A percentile compares a stretch with the other conserved stretches of the same genome.
These are phyloP conservation scores for Morella rubra DNA, from an alignment of 306 rosid species.

Conservation along the genomic window DNA sequence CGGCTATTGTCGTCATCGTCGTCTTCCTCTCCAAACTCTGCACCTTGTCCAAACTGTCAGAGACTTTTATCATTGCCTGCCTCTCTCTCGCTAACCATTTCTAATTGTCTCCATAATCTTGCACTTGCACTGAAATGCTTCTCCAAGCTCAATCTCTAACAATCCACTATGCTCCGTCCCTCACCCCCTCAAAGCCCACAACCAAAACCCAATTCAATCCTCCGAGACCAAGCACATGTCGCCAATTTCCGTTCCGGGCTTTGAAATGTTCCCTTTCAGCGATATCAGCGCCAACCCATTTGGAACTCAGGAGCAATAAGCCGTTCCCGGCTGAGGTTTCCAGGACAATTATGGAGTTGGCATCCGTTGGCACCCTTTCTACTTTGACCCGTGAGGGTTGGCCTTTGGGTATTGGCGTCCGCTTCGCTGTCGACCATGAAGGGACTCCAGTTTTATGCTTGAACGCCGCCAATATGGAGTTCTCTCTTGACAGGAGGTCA, in stretches of 20 bases:
- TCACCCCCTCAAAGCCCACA: conserved; percentile 24
- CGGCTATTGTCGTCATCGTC: too few relatives aligned
- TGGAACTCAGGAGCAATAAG: conserved; percentile 45
- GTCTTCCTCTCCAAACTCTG: too few relatives aligned
- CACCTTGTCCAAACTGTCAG: too few relatives aligned
- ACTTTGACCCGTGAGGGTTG: conserved; percentile 55
- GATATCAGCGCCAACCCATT: conserved; percentile 45
- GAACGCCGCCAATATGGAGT: conserved; percentile 30
- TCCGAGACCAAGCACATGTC: conserved; percentile 28
- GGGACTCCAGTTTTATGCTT: conserved; percentile 76
- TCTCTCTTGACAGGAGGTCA: conserved; percentile 43
- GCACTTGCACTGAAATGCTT: conserved; percentile 38
- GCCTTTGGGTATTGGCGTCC: conserved; percentile 81
- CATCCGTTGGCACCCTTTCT: conserved; percentile 67
- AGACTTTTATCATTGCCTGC: neutral
- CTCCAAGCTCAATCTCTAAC: conserved; percentile 50
- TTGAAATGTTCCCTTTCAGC: conserved; percentile 58
- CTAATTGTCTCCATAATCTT: neutral
- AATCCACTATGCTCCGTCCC: conserved; percentile 32
- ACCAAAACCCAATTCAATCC: conserved; percentile 25
- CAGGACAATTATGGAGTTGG: conserved; percentile 79
- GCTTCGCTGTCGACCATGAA: conserved; percentile 65
- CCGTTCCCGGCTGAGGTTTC: conserved; percentile 86
- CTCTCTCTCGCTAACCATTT: neutral
- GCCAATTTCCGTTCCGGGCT: conserved; percentile 16